Base-by-base conservation (phyloP, 2,329 filamentous ascomycete genomes). In the Pseudogymnoascus sp. region DNA sequence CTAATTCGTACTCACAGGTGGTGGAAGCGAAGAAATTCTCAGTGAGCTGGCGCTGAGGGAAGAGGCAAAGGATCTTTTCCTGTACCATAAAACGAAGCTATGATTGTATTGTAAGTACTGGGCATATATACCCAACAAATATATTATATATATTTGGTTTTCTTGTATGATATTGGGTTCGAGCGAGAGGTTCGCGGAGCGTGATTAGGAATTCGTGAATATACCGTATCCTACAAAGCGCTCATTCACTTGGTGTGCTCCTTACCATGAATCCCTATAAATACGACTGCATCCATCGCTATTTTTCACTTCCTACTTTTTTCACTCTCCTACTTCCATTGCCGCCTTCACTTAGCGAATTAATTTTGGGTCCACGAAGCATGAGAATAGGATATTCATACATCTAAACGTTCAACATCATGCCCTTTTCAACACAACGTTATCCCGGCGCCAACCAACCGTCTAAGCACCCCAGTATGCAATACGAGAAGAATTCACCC, bases 11-110 rank as follows among this genome's bases (percentile, higher is more conserved):
- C 16, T 58, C 9, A 1, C 14, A 72, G 71, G 71, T 58, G 71
- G 71, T 61, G 71, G 71, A 38, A 72, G 70, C 45, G 71, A 72
- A 36, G 71, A 73, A 38, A 73, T 73, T 45, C 69, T 73, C 70
- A 68, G 66, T 38, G 69, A 72, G 38, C 58, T 73, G 11, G 67
- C 71, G 5, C 67, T 73, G 25, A 64, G 70, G 30, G 70, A 73
- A 49, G 71, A 73, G 60, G 64, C 63, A 1, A 73, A 73, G 58
- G 71, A 72, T 45, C 60, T 72, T 25, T 61, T 61, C 19, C 28
- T 45, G 23, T 61, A 61, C 28, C 36, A 61, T 42, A 61, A 52
- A 33, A 35, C 49, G 28, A 55, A 55, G 49, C 49, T 55, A 35
- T 55, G 28, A 55, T 55, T 33, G 9, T 22, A 35, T 55, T 55